Percentiles rank a stretch among this genome's conserved stretches.
Evolutionary conservation across 495 filamentous ascomycete genomes (phyloP).

Genomic region (Penicillium cataractarum): DNA sequence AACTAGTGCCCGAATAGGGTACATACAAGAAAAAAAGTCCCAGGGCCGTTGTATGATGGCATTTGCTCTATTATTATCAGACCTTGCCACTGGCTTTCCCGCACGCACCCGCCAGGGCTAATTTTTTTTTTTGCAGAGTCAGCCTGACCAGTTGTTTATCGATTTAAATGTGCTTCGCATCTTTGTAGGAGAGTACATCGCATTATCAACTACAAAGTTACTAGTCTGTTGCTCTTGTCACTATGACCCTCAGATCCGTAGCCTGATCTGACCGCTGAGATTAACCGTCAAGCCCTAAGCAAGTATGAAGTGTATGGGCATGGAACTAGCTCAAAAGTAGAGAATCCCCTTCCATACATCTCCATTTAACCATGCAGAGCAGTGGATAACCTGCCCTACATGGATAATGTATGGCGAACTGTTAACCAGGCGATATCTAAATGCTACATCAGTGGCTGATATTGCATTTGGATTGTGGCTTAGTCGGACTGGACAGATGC

Average conservation of each 20-base stretch:
- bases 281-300: background rate
- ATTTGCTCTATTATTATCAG: slow-evolving; percentile 16
- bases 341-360: background rate
- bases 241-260: background rate
- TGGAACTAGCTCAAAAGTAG: background rate
- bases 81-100: slow-evolving; percentile 22
- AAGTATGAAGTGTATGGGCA: background rate
- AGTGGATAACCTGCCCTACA: background rate
- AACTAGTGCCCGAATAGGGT: background rate
- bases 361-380: background rate
- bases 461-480: slow-evolving; percentile 1
- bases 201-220: background rate
- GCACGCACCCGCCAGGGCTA: slow-evolving; percentile 20
- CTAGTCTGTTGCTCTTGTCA: background rate
- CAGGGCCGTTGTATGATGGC: background rate
- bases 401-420: background rate
- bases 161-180: background rate
- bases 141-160: background rate
- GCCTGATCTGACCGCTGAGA: background rate
- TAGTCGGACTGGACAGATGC: background rate
- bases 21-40: slow-evolving; percentile 1
- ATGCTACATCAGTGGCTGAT: background rate
- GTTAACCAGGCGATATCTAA: background rate
- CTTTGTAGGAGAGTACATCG: background rate
- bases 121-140: slow-evolving; percentile 27